A percentile compares a stretch with the other conserved stretches of the same genome.
phyloP scores from a whole-genome alignment of 805 yeast species.

The Yarrowia sp. region DNA sequence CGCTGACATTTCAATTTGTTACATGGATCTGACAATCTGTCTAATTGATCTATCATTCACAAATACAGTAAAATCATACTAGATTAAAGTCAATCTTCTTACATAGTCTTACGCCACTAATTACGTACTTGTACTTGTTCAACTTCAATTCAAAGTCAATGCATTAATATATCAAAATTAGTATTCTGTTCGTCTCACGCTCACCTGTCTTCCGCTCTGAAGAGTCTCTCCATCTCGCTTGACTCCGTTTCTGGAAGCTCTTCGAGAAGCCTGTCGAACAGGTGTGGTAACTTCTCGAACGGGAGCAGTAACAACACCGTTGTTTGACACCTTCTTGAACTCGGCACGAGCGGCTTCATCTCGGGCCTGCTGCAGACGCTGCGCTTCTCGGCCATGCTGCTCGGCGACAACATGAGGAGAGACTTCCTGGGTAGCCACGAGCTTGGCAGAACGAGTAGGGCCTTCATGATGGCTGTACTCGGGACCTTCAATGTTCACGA shows the following conservation, averaged over 20 bases:
- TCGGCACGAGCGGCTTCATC: background rate
- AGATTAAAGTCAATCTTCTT: too few relatives aligned
- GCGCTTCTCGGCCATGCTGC: background rate
- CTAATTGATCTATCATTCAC: too few relatives aligned
- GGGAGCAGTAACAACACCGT: constrained; percentile 1
- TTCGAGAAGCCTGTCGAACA: background rate
- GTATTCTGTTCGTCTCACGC: constrained; percentile 8
- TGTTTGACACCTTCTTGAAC: background rate
- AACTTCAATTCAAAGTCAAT: background rate
- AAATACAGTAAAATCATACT: too few relatives aligned
- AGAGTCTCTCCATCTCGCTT: constrained; percentile 28
- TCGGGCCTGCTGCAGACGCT: background rate
- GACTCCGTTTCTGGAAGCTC: background rate
- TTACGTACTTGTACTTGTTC: too few relatives aligned
- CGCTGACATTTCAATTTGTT: too few relatives aligned
- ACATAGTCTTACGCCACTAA: too few relatives aligned
- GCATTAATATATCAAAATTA: background rate
- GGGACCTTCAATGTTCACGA: constrained; percentile 12
- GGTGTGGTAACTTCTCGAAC: background rate
- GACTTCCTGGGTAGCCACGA: background rate
- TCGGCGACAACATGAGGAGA: constrained; percentile 20
- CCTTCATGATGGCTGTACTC: constrained; percentile 25
- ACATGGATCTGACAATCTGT: too few relatives aligned
- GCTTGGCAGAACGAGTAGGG: background rate
- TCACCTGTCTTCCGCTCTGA: constrained; percentile 17